phyloP scores from a whole-genome alignment of 78 protist genomes.

The Dictyostelium purpureum region DNA sequence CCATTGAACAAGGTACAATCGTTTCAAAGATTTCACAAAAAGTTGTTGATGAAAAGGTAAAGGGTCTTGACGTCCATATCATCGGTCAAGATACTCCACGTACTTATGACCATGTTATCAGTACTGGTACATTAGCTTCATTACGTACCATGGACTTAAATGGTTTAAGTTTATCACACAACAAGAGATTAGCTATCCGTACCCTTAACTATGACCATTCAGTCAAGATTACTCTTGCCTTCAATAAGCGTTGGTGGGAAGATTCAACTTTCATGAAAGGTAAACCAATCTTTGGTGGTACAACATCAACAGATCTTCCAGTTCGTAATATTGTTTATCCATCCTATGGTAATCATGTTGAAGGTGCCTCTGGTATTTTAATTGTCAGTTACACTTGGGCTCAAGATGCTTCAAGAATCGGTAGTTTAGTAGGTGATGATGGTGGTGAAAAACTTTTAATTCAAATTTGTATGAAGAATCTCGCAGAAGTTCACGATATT shows the following conservation, averaged over 20 bases:
- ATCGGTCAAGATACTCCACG: neutral
- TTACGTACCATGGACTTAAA: slow-evolving; percentile 2
- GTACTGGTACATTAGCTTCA: slow-evolving; percentile 1
- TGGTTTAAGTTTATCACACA: neutral
- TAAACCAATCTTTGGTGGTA: slow-evolving; percentile 24
- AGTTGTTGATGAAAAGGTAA: neutral
- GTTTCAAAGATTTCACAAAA: slow-evolving; percentile 5
- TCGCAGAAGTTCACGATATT: slow-evolving; percentile 8
- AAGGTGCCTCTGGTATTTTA: neutral
- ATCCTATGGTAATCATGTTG: slow-evolving; percentile 25
- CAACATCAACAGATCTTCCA: slow-evolving; percentile 24
- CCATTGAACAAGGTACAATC: neutral
- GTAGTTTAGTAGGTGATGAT: neutral
- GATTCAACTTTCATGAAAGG: slow-evolving; percentile 34
- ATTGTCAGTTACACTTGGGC: slow-evolving; percentile 14
- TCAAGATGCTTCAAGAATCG: neutral
- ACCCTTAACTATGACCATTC: neutral
- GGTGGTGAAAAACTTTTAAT: neutral
- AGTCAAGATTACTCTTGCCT: neutral
- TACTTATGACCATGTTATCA: slow-evolving; percentile 16
- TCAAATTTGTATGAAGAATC: neutral
- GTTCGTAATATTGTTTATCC: slow-evolving; percentile 37
- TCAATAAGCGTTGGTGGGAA: slow-evolving; percentile 50
- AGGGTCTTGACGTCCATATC: neutral
- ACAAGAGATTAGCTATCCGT: slow-evolving; percentile 5